Percentiles rank a stretch among this genome's conserved stretches.
These are phyloP conservation scores for Globisporangium yorkense DNA, from an alignment of 352 stramenopile genomes.

Conservation along the genomic window DNA sequence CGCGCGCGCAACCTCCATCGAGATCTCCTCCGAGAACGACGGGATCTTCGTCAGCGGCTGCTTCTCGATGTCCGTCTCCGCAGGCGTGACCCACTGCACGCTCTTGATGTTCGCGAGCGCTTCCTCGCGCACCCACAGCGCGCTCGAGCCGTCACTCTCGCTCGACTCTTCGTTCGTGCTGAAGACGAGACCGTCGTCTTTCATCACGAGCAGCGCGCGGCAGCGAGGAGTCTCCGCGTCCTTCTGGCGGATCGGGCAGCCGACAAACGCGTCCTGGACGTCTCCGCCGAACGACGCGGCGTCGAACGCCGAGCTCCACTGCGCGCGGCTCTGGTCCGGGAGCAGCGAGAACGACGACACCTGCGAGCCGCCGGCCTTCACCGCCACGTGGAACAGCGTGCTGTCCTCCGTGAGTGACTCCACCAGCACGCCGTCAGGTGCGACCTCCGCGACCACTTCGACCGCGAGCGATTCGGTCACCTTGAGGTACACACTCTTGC, in stretches of 20 bases:
- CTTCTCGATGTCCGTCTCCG: constrained; percentile 75
- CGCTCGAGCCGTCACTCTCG: constrained; percentile 16
- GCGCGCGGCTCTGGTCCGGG: constrained; percentile 13
- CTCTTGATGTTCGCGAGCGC: constrained; percentile 68
- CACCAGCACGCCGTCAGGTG: constrained; percentile 32
- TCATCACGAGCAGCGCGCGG: constrained; percentile 55
- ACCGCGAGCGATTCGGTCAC: constrained; percentile 33
- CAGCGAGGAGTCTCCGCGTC: constrained; percentile 34
- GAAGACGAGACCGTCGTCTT: constrained; percentile 69
- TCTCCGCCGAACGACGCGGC: constrained; percentile 41
- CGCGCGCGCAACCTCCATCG: constrained; percentile 48
- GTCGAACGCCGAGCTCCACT: constrained; percentile 50
- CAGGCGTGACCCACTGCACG: constrained; percentile 74
- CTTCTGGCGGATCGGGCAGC: constrained; percentile 54
- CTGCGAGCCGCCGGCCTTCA: constrained; percentile 15
- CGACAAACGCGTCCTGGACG: constrained; percentile 45
- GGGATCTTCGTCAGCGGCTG: constrained; percentile 63
- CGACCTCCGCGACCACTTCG: constrained; percentile 33
- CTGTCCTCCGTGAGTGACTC: constrained; percentile 52
- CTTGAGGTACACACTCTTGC: constrained; percentile 55
- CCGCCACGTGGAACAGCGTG: constrained; percentile 47
- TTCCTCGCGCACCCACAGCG: constrained; percentile 76
- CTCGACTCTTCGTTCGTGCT: constrained; percentile 46
- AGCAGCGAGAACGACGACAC: constrained; percentile 40
- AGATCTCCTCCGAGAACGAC: constrained; percentile 63